Evolutionary conservation across 192 early-diverging fungal species (phyloP).

Genomic region (Chytriomyces confervae): DNA sequence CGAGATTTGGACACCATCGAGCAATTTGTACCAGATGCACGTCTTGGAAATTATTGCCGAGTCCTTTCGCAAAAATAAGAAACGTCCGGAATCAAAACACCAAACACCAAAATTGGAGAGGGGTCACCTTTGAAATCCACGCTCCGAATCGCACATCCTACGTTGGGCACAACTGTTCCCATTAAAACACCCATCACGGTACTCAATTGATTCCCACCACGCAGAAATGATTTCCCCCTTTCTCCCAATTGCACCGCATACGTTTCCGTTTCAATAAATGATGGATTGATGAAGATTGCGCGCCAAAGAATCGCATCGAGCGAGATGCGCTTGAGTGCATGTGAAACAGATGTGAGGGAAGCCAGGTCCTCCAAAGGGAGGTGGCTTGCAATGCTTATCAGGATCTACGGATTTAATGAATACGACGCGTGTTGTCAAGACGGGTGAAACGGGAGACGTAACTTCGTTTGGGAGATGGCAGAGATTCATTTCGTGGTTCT

Average conservation of each 20-base stretch:
- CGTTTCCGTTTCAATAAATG: not conserved
- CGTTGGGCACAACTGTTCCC: not conserved
- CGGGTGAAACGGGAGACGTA: not conserved
- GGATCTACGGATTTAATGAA: not conserved
- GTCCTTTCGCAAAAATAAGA: not conserved
- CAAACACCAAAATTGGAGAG: no score
- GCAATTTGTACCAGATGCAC: slow-evolving; percentile 34
- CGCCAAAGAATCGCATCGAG: not conserved
- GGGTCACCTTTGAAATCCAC: not conserved
- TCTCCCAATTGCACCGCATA: not conserved
- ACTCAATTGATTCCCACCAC: no score
- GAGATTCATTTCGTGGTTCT: not conserved
- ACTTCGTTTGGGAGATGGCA: not conserved
- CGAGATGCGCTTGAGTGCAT: not conserved
- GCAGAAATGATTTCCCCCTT: no score
- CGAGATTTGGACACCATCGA: slow-evolving; percentile 34
- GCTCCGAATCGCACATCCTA: no score
- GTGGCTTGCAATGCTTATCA: not conserved
- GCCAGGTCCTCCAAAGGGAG: not conserved
- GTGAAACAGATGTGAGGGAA: not conserved
- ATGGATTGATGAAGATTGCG: not conserved
- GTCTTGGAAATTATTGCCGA: slow-evolving; percentile 16
- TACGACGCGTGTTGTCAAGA: not conserved
- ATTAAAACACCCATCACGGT: not conserved
- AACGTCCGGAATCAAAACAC: no score